Conservation (phyloP, 148 eudicot species). For the Silene latifolia region DNA sequence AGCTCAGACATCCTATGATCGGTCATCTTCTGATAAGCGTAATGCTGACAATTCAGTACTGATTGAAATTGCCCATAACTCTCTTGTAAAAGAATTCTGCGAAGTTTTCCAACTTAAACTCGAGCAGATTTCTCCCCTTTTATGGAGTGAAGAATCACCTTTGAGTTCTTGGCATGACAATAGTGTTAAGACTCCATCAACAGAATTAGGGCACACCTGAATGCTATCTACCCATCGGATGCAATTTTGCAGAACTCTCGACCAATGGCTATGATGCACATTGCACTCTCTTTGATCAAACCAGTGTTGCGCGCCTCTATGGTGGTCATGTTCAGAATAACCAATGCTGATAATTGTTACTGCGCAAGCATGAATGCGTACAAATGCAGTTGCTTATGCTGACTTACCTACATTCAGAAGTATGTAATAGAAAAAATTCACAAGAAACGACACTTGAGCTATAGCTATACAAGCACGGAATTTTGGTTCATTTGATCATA, state of each 20-base stretch:
- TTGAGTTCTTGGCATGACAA: background rate
- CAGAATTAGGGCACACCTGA: background rate
- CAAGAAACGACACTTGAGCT: no score
- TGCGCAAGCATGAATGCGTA: no score
- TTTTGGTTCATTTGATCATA: no score
- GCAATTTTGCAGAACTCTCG: background rate
- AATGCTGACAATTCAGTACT: slow-evolving; percentile 41
- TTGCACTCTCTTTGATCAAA: no score
- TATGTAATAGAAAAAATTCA: no score
- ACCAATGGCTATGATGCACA: no score
- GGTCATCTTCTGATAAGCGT: slow-evolving; percentile 10
- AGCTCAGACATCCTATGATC: slow-evolving; percentile 17
- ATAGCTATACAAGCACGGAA: no score
- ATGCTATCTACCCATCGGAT: no score
- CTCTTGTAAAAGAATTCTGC: slow-evolving; percentile 56
- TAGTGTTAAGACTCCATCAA: background rate
- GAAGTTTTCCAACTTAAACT: slow-evolving; percentile 73
- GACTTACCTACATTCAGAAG: no score
- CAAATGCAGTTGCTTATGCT: no score
- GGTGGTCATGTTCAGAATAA: background rate
- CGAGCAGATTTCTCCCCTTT: slow-evolving; percentile 26
- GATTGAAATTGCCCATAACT: slow-evolving; percentile 41
- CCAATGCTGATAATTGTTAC: no score
- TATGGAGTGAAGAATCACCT: slow-evolving; percentile 2
- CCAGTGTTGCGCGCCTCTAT: background rate